Evolutionary conservation across 306 rosid species (phyloP).

Genomic region (Ammopiptanthus mongolicus): DNA sequence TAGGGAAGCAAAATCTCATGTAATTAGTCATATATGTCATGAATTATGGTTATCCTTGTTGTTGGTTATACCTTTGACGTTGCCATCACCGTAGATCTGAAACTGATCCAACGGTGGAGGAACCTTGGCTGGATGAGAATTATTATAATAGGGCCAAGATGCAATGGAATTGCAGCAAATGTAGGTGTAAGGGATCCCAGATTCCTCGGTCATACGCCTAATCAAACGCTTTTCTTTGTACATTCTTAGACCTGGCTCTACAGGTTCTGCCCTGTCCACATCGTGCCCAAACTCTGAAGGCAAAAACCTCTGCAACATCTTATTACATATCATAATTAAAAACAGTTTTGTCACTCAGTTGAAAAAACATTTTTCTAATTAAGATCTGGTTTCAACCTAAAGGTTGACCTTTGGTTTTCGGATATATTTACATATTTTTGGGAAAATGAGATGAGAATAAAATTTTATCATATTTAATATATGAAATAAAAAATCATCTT

Average conservation of each 20-base stretch:
- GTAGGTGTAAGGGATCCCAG: conserved; percentile 45
- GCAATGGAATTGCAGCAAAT: conserved; percentile 76
- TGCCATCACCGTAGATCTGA: conserved; percentile 73
- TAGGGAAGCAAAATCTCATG: not conserved
- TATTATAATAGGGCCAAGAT: conserved; percentile 67
- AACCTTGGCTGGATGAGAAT: conserved; percentile 50
- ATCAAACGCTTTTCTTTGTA: conserved; percentile 45
- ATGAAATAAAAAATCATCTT: too few relatives aligned
- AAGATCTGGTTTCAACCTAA: too few relatives aligned
- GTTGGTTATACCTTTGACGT: conserved; percentile 38
- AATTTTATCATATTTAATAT: too few relatives aligned
- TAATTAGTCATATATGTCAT: not conserved
- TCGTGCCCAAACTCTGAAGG: conserved; percentile 83
- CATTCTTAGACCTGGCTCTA: conserved; percentile 59
- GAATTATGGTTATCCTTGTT: not conserved
- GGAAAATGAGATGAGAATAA: too few relatives aligned
- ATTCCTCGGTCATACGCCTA: conserved; percentile 35
- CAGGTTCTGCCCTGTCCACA: conserved; percentile 63
- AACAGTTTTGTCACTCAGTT: too few relatives aligned
- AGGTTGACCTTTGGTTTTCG: too few relatives aligned
- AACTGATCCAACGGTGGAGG: conserved; percentile 58
- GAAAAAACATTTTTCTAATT: too few relatives aligned
- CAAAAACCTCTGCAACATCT: conserved; percentile 47
- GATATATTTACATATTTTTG: too few relatives aligned
- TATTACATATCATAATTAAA: not conserved